Conservation (phyloP, 148 eudicot genomes). For the Linanthus parryae region DNA sequence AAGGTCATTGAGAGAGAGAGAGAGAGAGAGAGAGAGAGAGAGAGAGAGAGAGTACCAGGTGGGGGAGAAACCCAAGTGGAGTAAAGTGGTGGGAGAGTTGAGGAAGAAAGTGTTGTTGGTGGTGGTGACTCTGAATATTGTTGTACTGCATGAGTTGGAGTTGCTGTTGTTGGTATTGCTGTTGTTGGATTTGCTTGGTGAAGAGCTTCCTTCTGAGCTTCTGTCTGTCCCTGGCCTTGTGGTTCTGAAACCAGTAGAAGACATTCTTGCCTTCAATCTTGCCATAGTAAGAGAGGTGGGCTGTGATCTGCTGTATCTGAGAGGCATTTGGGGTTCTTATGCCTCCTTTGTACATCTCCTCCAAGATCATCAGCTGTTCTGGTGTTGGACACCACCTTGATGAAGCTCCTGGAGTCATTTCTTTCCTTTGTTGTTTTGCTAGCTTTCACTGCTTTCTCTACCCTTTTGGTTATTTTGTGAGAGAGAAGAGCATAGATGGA, state of each 20-base stretch:
- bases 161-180: no score
- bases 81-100: neutral
- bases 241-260: conserved; percentile 95
- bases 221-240: conserved; percentile 76
- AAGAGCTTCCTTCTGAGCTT: conserved; percentile 46
- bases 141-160: no score
- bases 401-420: conserved; percentile 42
- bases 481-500: no score
- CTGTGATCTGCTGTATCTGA: conserved; percentile 77
- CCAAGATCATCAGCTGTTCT: conserved; percentile 85
- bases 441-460: neutral
- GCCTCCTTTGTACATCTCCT: conserved; percentile 75
- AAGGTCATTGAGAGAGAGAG: neutral
- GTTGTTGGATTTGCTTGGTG: conserved; percentile 3
- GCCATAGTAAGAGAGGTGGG: conserved; percentile 69
- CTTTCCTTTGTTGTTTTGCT: no score
- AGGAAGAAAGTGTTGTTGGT: conserved; percentile 5
- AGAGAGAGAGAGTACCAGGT: conserved; percentile 10
- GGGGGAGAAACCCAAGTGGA: conserved; percentile 1
- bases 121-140: no score
- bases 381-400: conserved; percentile 91
- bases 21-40: no score
- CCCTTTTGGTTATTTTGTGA: neutral
- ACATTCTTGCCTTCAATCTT: conserved; percentile 85
- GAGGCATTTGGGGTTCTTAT: conserved; percentile 65